A percentile compares a stretch with the other conserved stretches of the same genome.
Conservation (phyloP, 768 basidiomycete species). For the Boletus sp. region DNA sequence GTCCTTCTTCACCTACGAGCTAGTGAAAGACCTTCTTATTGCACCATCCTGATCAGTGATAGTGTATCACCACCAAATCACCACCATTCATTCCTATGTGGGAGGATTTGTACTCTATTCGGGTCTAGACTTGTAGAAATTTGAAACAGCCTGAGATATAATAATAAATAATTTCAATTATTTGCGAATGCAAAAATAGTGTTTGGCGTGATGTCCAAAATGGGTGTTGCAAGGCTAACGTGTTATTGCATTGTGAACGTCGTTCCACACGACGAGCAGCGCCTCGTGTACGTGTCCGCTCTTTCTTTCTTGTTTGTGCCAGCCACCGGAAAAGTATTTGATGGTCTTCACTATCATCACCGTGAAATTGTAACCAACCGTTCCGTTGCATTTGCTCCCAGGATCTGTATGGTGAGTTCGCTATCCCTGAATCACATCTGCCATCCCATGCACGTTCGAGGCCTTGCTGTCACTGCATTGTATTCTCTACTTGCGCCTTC, state of each 20-base stretch:
- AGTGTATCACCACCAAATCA: background rate
- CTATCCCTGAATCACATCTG: background rate
- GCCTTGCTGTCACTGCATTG: slow-evolving; percentile 29
- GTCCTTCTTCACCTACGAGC: slow-evolving; percentile 81
- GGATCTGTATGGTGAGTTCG: slow-evolving; percentile 27
- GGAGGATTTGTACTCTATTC: background rate
- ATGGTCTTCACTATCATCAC: slow-evolving; percentile 23
- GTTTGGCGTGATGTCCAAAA: slow-evolving; percentile 8
- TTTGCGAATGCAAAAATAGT: background rate
- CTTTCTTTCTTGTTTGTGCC: slow-evolving; percentile 10
- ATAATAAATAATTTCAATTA: slow-evolving; percentile 6
- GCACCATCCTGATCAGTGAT: slow-evolving; percentile 15
- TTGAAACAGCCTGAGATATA: background rate
- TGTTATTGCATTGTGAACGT: slow-evolving; percentile 3
- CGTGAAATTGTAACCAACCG: background rate
- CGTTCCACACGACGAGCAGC: slow-evolving; percentile 18
- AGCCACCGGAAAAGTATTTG: slow-evolving; percentile 9
- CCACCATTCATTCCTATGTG: background rate
- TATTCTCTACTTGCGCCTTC: slow-evolving; percentile 15
- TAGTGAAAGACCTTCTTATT: slow-evolving; percentile 53
- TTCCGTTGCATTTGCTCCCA: slow-evolving; percentile 9
- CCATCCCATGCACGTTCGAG: slow-evolving; percentile 14
- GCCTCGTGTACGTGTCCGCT: slow-evolving; percentile 16
- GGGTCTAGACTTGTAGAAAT: background rate
- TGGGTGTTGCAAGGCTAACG: background rate